Percentiles rank a stretch among this genome's conserved stretches.
Evolutionary conservation across 495 filamentous ascomycete species (phyloP).

Genomic region (Aspergillus kassunensis): DNA sequence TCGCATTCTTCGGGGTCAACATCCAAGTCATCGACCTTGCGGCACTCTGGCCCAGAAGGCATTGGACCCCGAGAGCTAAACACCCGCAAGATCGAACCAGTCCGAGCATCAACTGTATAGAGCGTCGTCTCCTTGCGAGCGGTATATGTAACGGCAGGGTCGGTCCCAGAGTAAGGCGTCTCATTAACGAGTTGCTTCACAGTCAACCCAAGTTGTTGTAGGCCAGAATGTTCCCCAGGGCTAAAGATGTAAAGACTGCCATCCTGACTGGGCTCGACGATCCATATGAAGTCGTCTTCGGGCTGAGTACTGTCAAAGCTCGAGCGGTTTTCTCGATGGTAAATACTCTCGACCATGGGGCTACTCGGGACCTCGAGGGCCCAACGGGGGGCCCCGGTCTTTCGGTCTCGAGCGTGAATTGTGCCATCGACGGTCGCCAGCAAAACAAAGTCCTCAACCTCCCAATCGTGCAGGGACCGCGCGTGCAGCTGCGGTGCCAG

Average conservation of each 20-base stretch:
- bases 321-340: slow-evolving; percentile 70
- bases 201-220: slow-evolving; percentile 63
- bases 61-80: slow-evolving; percentile 58
- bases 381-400: slow-evolving; percentile 79
- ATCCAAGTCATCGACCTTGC: slow-evolving; percentile 56
- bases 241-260: slow-evolving; percentile 87
- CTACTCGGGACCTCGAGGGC: slow-evolving; percentile 69
- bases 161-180: slow-evolving; percentile 61
- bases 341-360: slow-evolving; percentile 85
- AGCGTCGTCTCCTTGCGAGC: slow-evolving; percentile 76
- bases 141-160: slow-evolving; percentile 72
- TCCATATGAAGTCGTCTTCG: slow-evolving; percentile 88
- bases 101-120: slow-evolving; percentile 80
- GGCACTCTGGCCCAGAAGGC: slow-evolving; percentile 46
- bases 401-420: slow-evolving; percentile 87
- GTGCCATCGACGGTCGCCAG: slow-evolving; percentile 98
- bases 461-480: slow-evolving; percentile 97
- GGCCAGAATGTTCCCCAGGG: slow-evolving; percentile 54
- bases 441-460: slow-evolving; percentile 99
- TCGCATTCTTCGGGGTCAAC: slow-evolving; percentile 68
- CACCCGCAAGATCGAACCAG: slow-evolving; percentile 63
- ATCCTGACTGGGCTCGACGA: slow-evolving; percentile 87
- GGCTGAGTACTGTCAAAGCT: slow-evolving; percentile 51
- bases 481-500: slow-evolving; percentile 78
- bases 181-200: slow-evolving; percentile 76